A percentile compares a stretch with the other conserved stretches of the same genome.
phyloP scores from a whole-genome alignment of 1,139 yeast genomes.

The Wickerhamomyces sp. region DNA sequence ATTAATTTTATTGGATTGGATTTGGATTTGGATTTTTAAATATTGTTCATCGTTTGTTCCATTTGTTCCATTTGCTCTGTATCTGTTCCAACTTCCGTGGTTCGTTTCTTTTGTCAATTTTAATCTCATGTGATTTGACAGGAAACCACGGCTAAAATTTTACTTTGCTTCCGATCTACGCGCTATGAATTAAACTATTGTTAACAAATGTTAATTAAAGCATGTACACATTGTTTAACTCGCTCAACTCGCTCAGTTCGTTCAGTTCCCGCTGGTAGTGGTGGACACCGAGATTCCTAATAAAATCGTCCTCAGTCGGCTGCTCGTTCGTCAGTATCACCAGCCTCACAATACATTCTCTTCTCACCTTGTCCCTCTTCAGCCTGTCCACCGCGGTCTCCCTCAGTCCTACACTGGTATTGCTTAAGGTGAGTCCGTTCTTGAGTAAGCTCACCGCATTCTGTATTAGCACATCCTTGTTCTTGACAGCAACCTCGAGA shows the following conservation, averaged over 20 bases:
- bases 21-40: too few species aligned
- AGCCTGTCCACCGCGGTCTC: conserved; percentile 41
- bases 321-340: conserved; percentile 16
- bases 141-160: too few species aligned
- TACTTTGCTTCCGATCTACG: too few species aligned
- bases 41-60: too few species aligned
- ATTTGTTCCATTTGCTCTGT: too few species aligned
- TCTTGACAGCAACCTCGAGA: conserved; percentile 16
- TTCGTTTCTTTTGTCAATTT: too few species aligned
- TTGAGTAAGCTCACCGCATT: conserved; percentile 40
- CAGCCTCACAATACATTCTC: conserved; percentile 23
- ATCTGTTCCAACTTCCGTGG: too few species aligned
- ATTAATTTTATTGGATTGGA: too few species aligned
- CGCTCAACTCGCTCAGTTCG: conserved; percentile 7
- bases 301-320: conserved; percentile 15
- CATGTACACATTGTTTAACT: too few species aligned
- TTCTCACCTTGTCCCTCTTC: conserved; percentile 32
- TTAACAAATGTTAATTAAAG: conserved; percentile 14
- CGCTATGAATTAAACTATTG: neutral
- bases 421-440: conserved; percentile 41
- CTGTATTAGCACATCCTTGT: conserved; percentile 28
- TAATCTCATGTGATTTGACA: too few species aligned
- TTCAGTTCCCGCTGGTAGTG: conserved; percentile 10
- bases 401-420: conserved; percentile 44
- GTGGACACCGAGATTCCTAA: conserved; percentile 17